Base-by-base conservation (phyloP, 805 yeast genomes). In the Cyberlindnera sargentensis region DNA sequence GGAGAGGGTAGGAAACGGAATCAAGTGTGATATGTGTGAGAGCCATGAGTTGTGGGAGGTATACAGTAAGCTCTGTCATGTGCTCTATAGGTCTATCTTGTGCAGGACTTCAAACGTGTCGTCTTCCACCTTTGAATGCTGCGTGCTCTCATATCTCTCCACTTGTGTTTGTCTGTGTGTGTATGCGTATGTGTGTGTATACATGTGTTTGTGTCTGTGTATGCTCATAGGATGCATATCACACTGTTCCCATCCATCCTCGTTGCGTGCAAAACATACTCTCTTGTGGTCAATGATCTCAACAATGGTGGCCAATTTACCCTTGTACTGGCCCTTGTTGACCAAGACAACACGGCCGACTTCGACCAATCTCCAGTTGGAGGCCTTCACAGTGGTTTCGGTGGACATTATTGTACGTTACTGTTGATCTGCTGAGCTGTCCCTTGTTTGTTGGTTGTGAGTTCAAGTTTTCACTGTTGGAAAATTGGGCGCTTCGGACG, bases 261-360 rank as follows among this genome's bases (percentile, higher is more conserved):
- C 30, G 9, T 11, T 24, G 8, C 24, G 23, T 23, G 15, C 10
- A 15, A 30, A 37, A 81, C 87, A 70, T 81, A 84, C 98, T 78
- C 96, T 86, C 82, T 88, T 90, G 82, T 93, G 96, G 82, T 93
- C 98, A 69, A 93, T 86, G 78, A 93, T 87, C 81, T 93, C 99
- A 67, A 90, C 98, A 66, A 93, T 83, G 70, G 95, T 77, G 66
- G 98, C 99, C 69, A 93, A 82, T 75, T 88, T 86, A 62, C 84
- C 84, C 55, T 80, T 71, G 63, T 64, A 65, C 54, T 71, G 68
- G 66, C 87, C 86, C 73, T 83, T 78, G 83, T 80, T 79, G 70
- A 91, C 70, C 68, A 91, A 84, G 72, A 90, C 96, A 70, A 93
- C 86, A 80, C 99, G 96, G 73, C 99, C 99, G 70, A 90, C 86